Conservation (phyloP, 83 land plant genomes). For the Isoetes engelmannii region DNA sequence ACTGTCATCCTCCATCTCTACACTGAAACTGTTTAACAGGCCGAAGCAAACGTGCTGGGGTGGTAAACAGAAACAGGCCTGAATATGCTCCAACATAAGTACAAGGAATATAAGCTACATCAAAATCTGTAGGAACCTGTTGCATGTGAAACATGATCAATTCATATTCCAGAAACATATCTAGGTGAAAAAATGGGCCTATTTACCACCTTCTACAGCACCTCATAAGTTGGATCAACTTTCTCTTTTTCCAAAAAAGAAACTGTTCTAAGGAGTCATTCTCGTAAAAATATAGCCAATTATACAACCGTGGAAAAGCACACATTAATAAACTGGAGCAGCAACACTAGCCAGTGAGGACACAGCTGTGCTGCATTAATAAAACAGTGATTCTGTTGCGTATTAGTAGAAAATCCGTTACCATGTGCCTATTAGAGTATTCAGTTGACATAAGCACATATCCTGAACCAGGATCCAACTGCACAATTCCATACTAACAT, state of each 20-base stretch:
- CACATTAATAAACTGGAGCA: slow-evolving; percentile 65
- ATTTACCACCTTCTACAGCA: no score
- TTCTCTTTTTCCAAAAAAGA: no score
- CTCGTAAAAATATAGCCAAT: slow-evolving; percentile 49
- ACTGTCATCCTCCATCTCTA: no score
- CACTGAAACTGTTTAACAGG: slow-evolving; percentile 61
- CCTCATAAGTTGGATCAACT: no score
- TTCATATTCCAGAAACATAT: no score
- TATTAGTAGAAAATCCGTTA: slow-evolving; percentile 48
- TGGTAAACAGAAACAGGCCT: slow-evolving; percentile 72
- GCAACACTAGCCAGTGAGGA: slow-evolving; percentile 55
- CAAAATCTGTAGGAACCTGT: slow-evolving; percentile 94
- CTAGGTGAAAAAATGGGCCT: no score
- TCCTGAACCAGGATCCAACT: no score
- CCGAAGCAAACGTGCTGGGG: slow-evolving; percentile 83
- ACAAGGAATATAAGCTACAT: slow-evolving; percentile 87
- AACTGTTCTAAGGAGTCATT: no score
- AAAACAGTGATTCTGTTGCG: slow-evolving; percentile 42
- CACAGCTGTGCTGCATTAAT: slow-evolving; percentile 35
- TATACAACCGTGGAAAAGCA: slow-evolving; percentile 82
- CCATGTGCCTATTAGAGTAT: no score
- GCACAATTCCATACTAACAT: no score
- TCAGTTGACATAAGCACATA: no score
- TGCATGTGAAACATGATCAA: no score
- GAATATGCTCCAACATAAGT: slow-evolving; percentile 84